Conservation (phyloP, 2,329 filamentous ascomycete species). For the Alternaria sp. region DNA sequence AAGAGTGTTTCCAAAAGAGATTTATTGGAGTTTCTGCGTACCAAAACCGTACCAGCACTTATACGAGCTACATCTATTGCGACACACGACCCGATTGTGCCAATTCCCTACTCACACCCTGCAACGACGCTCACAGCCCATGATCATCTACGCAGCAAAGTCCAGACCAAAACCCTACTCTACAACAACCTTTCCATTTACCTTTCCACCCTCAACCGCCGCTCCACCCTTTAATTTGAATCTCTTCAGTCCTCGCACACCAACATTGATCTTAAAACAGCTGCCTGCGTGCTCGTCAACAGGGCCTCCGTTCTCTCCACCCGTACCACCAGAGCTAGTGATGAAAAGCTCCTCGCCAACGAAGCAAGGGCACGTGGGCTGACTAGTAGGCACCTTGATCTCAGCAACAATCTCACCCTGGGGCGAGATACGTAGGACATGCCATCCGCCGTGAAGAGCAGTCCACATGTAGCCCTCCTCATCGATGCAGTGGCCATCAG, state of each 20-base stretch:
- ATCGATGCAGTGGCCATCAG: conserved; percentile 87
- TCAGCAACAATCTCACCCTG: conserved; percentile 76
- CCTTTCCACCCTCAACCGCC: conserved; percentile 42
- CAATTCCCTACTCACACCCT: too few relatives aligned
- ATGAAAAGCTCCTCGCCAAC: conserved; percentile 78
- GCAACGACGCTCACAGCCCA: background rate
- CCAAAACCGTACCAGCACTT: too few relatives aligned
- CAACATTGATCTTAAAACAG: conserved; percentile 80
- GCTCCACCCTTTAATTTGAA: conserved; percentile 49
- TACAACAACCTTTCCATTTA: conserved; percentile 38
- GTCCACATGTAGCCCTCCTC: conserved; percentile 88
- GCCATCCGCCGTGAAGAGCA: conserved; percentile 79
- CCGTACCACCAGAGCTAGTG: conserved; percentile 68
- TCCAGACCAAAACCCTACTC: conserved; percentile 23
- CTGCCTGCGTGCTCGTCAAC: conserved; percentile 72
- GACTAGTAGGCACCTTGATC: conserved; percentile 77
- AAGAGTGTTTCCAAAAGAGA: background rate
- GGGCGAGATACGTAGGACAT: conserved; percentile 77
- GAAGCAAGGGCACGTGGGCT: conserved; percentile 83
- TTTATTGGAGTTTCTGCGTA: background rate
- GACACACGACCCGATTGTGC: background rate
- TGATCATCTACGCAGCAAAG: background rate
- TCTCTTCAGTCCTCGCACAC: conserved; percentile 65
- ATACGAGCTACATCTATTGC: background rate
- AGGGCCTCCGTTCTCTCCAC: conserved; percentile 65